phyloP scores from a whole-genome alignment of 1,284 basidiomycete species.

The Heliocybe sulcata region DNA sequence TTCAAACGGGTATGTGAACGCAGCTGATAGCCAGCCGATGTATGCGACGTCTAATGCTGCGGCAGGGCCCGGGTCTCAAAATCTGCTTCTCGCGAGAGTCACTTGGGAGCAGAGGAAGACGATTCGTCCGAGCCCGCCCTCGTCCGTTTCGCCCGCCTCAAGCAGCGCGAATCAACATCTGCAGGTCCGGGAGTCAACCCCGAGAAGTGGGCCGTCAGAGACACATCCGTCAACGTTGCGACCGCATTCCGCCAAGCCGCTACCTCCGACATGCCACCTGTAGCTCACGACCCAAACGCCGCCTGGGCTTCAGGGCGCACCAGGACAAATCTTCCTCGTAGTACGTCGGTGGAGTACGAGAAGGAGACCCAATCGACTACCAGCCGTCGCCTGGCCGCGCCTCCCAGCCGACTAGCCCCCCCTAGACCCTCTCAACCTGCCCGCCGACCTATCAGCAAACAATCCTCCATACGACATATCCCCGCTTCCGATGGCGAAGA shows the following conservation, averaged over 20 bases:
- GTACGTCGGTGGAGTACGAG: slow-evolving; percentile 75
- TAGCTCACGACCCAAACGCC: slow-evolving; percentile 37
- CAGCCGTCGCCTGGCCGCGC: slow-evolving; percentile 45
- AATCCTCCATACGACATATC: slow-evolving; percentile 38
- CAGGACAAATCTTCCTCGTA: slow-evolving; percentile 46
- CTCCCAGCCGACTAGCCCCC: slow-evolving; percentile 37
- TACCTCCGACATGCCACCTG: slow-evolving; percentile 32
- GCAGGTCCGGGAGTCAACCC: slow-evolving; percentile 36
- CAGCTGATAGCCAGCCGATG: not conserved
- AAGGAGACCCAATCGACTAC: slow-evolving; percentile 47
- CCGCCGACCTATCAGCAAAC: slow-evolving; percentile 43
- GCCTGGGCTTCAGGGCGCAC: slow-evolving; percentile 61
- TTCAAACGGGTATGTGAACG: slow-evolving; percentile 54
- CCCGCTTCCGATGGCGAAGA: slow-evolving; percentile 65
- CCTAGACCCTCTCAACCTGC: slow-evolving; percentile 15
- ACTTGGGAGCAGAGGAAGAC: slow-evolving; percentile 15
- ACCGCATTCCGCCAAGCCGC: slow-evolving; percentile 71
- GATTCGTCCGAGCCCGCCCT: slow-evolving; percentile 38
- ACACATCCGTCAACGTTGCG: slow-evolving; percentile 81
- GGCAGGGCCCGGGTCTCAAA: not conserved
- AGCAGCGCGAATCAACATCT: slow-evolving; percentile 39
- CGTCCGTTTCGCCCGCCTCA: slow-evolving; percentile 42
- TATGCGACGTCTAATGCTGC: slow-evolving; percentile 2
- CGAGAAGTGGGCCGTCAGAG: slow-evolving; percentile 63
- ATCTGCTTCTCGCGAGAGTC: slow-evolving; percentile 11